phyloP scores from a whole-genome alignment of 2,329 filamentous ascomycete species.

The Onygenales sp. region DNA sequence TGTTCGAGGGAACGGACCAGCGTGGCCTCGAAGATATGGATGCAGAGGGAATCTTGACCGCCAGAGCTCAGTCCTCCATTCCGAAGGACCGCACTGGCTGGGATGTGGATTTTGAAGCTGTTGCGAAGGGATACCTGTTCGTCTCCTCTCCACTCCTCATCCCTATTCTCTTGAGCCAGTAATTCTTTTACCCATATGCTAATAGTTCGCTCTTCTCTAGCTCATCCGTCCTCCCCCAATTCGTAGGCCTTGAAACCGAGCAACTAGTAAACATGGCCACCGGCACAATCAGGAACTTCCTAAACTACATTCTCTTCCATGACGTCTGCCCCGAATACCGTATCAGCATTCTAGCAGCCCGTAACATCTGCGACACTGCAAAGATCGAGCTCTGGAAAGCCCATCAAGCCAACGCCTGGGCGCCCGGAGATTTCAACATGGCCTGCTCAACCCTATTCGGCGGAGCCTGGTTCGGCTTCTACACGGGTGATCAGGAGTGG shows the following conservation, averaged over 20 bases:
- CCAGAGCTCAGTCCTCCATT: conserved; percentile 44
- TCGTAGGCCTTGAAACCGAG: conserved; percentile 47
- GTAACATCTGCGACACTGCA: conserved; percentile 57
- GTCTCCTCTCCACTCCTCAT: conserved; percentile 18
- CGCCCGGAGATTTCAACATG: conserved; percentile 76
- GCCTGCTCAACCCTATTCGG: conserved; percentile 62
- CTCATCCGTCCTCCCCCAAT: conserved; percentile 47
- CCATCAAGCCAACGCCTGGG: conserved; percentile 37
- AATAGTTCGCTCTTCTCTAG: conserved; percentile 21
- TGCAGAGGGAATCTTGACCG: conserved; percentile 53
- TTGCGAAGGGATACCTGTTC: conserved; percentile 71
- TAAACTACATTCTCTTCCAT: conserved; percentile 78
- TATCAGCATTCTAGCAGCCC: conserved; percentile 56
- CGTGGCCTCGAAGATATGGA: conserved; percentile 55
- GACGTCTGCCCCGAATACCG: conserved; percentile 76
- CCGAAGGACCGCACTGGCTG: conserved; percentile 54
- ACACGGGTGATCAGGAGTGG: conserved; percentile 36
- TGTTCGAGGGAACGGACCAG: conserved; percentile 55
- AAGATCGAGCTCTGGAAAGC: conserved; percentile 57
- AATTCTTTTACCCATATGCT: neutral
- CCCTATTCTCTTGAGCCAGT: no score
- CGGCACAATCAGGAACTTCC: conserved; percentile 70
- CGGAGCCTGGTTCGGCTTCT: conserved; percentile 38
- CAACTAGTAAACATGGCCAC: conserved; percentile 50
- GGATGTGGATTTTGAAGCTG: conserved; percentile 69